Evolutionary conservation across 2,329 filamentous ascomycete genomes (phyloP).

Genomic region (Alternaria postmessia): DNA sequence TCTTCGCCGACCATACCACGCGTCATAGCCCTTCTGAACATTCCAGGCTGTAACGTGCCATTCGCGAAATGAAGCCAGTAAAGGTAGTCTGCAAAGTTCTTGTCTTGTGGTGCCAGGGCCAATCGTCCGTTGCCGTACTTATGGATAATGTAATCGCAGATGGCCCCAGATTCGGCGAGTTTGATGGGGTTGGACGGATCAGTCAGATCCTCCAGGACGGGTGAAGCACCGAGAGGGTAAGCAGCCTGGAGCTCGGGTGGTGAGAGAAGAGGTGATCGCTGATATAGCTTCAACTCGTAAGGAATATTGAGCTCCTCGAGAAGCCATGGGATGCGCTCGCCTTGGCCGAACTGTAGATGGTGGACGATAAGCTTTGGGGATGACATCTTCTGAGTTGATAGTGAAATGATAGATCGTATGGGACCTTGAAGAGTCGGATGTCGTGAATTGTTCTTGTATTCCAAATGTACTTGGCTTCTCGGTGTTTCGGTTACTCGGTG

Average conservation of each 20-base stretch:
- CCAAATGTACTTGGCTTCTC: constrained; percentile 3
- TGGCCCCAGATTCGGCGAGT: constrained; percentile 68
- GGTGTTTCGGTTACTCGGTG: constrained; percentile 16
- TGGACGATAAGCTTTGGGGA: constrained; percentile 45
- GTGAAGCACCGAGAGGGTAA: constrained; percentile 62
- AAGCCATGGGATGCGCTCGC: constrained; percentile 70
- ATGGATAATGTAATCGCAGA: constrained; percentile 68
- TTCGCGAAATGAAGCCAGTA: constrained; percentile 70
- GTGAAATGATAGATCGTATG: neutral
- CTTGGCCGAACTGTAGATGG: constrained; percentile 61
- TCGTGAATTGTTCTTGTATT: constrained; percentile 2
- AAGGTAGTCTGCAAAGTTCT: constrained; percentile 66
- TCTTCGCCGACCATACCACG: constrained; percentile 41
- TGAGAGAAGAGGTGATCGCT: constrained; percentile 56
- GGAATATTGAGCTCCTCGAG: constrained; percentile 68
- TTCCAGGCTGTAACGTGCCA: constrained; percentile 49
- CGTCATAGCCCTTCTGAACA: constrained; percentile 42
- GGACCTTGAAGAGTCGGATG: neutral
- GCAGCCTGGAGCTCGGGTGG: constrained; percentile 40
- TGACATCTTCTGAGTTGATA: constrained; percentile 19
- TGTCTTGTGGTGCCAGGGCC: constrained; percentile 54
- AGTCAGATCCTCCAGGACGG: constrained; percentile 65
- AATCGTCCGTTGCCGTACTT: constrained; percentile 60
- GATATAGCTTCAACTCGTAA: constrained; percentile 61
- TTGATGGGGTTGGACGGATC: constrained; percentile 56